Base-by-base conservation (phyloP, 345 rosid genomes). In the Pistacia atlantica region DNA sequence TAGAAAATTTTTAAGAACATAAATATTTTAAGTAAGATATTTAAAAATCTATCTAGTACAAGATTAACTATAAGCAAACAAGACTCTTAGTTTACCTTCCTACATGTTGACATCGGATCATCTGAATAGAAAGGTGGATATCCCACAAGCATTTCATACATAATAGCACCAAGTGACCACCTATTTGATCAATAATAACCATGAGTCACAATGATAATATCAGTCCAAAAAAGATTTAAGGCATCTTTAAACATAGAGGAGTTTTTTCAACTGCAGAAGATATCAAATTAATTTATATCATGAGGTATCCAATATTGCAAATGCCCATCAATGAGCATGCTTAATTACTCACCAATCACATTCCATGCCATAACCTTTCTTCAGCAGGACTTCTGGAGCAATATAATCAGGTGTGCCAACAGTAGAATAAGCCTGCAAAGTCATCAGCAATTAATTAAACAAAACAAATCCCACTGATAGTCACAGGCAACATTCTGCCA, bases 111-210 rank as follows among this genome's bases (percentile, higher is more conserved):
- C 98, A 93, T 89, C 3, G 99, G 97, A 82, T 93, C 98, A 81
- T 95, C 99, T n/a, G 99, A 93, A 81, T 95, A 93, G 80, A 95
- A 93, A 45, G 99, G 99, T 1, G 98, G 98, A 83, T 95, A 95
- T 3, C 98, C 99, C 70, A 92, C 95, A 4, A 95, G 93, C 98
- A 95, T 95, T 84, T 95, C 98, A 69, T 85, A 95, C 97, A 92
- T 95, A 59, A 93, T 95, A 62, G 99, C 99, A 71, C 99, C 99
- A 62, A 95, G 92, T 60, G 98, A 95, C 99, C 99, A 95, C 99
- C 97, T 92, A 81, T 31, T 46, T 65, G 55, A 82, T 81, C 75
- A 86, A 57, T 48, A 79, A 79, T 75, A 59, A 67, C 33, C 33
- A 37, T 75, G 42, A 86, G 65, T 78, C 28, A 78, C 17, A 45